A percentile compares a stretch with the other conserved stretches of the same genome.
phyloP scores from a whole-genome alignment of 805 yeast species.

The Saturnispora gosingensis region DNA sequence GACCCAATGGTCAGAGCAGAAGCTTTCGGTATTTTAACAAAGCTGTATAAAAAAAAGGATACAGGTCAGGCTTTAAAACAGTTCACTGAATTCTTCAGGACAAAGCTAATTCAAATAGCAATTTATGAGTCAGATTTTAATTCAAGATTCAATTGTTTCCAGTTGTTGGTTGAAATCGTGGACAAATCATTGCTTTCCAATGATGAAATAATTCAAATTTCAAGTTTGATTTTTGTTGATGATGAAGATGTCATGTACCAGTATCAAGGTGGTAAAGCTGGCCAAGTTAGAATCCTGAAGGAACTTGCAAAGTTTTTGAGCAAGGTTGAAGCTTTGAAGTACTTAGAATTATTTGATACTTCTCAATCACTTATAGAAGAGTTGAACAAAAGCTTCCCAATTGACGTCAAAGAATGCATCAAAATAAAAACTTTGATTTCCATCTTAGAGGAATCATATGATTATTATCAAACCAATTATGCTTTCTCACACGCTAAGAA shows the following conservation, averaged over 20 bases:
- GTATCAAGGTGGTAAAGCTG: slow-evolving; percentile 16
- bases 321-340: slow-evolving; percentile 32
- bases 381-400: slow-evolving; percentile 12
- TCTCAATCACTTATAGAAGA: slow-evolving; percentile 26
- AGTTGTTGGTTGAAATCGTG: slow-evolving; percentile 45
- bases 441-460: slow-evolving; percentile 25
- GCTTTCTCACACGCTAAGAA: slow-evolving; percentile 8
- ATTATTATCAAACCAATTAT: slow-evolving; percentile 18
- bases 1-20: slow-evolving; percentile 52
- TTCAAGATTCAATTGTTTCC: slow-evolving; percentile 44
- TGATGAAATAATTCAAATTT: slow-evolving; percentile 38
- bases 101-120: slow-evolving; percentile 57
- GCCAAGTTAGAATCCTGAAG: slow-evolving; percentile 24
- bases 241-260: slow-evolving; percentile 20
- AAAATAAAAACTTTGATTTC: slow-evolving; percentile 23
- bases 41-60: slow-evolving; percentile 34
- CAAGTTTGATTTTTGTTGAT: slow-evolving; percentile 31
- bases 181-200: slow-evolving; percentile 57
- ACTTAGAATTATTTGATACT: slow-evolving; percentile 30
- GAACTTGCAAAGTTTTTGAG: slow-evolving; percentile 51
- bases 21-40: slow-evolving; percentile 47
- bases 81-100: slow-evolving; percentile 66
- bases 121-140: slow-evolving; percentile 43
- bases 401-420: slow-evolving; percentile 25
- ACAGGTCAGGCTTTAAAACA: slow-evolving; percentile 61